Conservation (phyloP, 345 rosid species). For the Salix purpurea region DNA sequence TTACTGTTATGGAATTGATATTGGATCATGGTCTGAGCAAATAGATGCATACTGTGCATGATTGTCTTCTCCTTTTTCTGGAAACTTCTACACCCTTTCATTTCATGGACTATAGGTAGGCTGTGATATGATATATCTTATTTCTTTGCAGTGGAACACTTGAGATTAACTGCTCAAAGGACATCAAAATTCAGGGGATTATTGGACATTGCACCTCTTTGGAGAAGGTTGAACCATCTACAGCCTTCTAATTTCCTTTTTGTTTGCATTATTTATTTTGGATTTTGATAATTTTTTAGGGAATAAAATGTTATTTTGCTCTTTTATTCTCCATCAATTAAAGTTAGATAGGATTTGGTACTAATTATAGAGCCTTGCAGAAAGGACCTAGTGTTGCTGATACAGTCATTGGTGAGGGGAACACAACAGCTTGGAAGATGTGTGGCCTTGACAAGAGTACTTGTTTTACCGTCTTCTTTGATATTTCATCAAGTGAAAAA, state of each 20-base stretch:
- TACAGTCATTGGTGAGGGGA: slow-evolving; percentile 86
- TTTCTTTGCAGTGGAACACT: slow-evolving; percentile 66
- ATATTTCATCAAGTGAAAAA: slow-evolving; percentile 79
- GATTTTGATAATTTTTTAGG: not conserved
- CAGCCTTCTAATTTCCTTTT: slow-evolving; percentile 8
- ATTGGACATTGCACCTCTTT: slow-evolving; percentile 93
- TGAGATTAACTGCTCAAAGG: slow-evolving; percentile 90
- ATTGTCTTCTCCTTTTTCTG: not conserved
- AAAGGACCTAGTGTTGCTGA: slow-evolving; percentile 91
- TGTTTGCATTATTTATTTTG: not conserved
- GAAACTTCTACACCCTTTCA: not conserved
- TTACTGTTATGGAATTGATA: not conserved
- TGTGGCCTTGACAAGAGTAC: slow-evolving; percentile 96
- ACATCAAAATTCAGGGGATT: slow-evolving; percentile 85
- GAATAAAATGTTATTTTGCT: not conserved
- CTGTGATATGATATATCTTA: not conserved
- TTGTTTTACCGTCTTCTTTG: slow-evolving; percentile 90
- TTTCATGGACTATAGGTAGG: not conserved
- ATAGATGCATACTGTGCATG: not conserved
- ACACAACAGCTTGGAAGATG: slow-evolving; percentile 86
- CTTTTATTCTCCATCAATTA: not conserved
- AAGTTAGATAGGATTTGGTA: slow-evolving; percentile 11
- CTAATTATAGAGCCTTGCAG: slow-evolving; percentile 49
- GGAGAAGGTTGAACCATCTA: slow-evolving; percentile 64
- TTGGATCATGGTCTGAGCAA: not conserved